phyloP scores from a whole-genome alignment of 768 basidiomycete genomes.

The Royoungia palumana region DNA sequence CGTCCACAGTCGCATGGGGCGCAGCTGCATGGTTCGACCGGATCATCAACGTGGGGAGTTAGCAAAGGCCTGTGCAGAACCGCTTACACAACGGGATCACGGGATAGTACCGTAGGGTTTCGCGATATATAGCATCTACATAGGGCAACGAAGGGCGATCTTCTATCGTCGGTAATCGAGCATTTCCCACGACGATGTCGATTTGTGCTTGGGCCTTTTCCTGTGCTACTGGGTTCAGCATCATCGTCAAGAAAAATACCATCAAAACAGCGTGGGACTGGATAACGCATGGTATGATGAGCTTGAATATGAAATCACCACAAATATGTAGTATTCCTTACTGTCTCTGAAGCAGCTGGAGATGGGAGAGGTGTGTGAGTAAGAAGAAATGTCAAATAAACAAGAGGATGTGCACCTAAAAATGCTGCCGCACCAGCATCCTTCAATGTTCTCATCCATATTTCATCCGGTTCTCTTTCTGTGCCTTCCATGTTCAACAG shows the following conservation, averaged over 20 bases:
- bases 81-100: slow-evolving; percentile 7
- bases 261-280: neutral
- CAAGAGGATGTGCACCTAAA: neutral
- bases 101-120: slow-evolving; percentile 3
- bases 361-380: too few species aligned
- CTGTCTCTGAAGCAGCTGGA: slow-evolving; percentile 8
- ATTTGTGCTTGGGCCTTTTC: slow-evolving; percentile 14
- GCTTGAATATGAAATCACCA: neutral
- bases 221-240: slow-evolving; percentile 5
- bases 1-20: slow-evolving; percentile 3
- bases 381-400: neutral
- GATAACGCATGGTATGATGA: neutral
- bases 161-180: slow-evolving; percentile 5
- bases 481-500: neutral
- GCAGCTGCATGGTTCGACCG: neutral
- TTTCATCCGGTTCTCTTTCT: neutral
- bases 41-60: too few species aligned
- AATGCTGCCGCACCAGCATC: neutral
- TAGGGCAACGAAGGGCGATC: slow-evolving; percentile 6
- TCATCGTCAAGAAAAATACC: slow-evolving; percentile 11
- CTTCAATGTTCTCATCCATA: neutral
- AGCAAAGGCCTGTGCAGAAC: too few species aligned
- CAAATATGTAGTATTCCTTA: neutral
- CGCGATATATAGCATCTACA: slow-evolving; percentile 7
- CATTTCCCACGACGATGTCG: slow-evolving; percentile 4